Evolutionary conservation across 73 alveolate species (phyloP).

Genomic region (Paramecium sexaurelia): DNA sequence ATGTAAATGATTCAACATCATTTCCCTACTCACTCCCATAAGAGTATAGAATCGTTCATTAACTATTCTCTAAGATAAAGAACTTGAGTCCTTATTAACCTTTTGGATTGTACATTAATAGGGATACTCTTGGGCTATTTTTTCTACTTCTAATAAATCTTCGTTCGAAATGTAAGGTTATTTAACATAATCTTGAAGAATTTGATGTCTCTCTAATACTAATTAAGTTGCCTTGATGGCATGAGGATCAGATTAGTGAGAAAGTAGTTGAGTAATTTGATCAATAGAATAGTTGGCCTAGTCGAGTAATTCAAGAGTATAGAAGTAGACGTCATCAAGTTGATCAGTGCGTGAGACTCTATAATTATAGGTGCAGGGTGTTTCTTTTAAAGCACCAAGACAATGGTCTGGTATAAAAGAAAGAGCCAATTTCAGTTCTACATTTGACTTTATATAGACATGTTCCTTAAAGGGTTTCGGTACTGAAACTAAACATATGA

Average conservation of each 20-base stretch:
- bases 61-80: conserved; percentile 6
- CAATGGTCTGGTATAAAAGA: conserved; percentile 37
- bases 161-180: neutral
- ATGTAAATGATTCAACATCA: conserved; percentile 41
- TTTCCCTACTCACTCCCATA: conserved; percentile 52
- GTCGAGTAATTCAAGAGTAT: conserved; percentile 28
- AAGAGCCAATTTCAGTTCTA: conserved; percentile 45
- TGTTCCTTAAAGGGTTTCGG: neutral
- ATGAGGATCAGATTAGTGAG: neutral
- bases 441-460: neutral
- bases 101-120: conserved; percentile 46
- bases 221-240: neutral
- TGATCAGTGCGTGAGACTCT: conserved; percentile 44
- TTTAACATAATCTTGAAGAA: neutral
- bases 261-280: neutral
- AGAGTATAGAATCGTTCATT: conserved; percentile 32
- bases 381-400: conserved; percentile 46
- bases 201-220: neutral
- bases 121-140: conserved; percentile 31
- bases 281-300: neutral
- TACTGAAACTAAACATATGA: neutral
- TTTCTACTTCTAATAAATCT: neutral
- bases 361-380: conserved; percentile 40
- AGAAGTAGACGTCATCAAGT: conserved; percentile 31
- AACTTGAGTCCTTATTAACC: conserved; percentile 18